Percentiles rank a stretch among this genome's conserved stretches.
Evolutionary conservation across 176 grass and related monocot genomes (phyloP).

Genomic region (Tillandsia leiboldiana): DNA sequence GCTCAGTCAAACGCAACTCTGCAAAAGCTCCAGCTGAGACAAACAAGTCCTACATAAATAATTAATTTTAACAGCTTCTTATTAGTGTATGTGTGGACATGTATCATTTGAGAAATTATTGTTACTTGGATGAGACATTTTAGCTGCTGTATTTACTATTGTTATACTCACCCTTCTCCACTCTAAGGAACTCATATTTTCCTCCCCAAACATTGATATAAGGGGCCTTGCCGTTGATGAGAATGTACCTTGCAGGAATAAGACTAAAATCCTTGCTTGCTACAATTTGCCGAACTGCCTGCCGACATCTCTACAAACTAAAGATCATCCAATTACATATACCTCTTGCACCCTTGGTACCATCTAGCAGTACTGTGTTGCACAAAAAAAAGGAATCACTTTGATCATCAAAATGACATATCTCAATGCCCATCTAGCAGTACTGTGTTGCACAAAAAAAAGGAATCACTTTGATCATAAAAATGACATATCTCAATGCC

Average conservation of each 20-base stretch:
- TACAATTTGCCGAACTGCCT: background rate
- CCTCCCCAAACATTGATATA: slow-evolving; percentile 5
- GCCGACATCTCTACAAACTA: background rate
- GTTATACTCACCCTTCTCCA: background rate
- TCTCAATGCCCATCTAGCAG: too few relatives aligned
- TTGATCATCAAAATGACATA: too few relatives aligned
- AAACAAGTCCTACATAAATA: too few relatives aligned
- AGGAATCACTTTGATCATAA: too few relatives aligned
- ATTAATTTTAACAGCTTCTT: too few relatives aligned
- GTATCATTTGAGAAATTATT: background rate
- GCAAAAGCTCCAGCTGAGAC: background rate
- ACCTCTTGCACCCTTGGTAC: too few relatives aligned
- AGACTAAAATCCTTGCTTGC: background rate
- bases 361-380: too few relatives aligned
- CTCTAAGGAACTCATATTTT: background rate
- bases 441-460: too few relatives aligned
- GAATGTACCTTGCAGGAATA: background rate
- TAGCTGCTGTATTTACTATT: background rate
- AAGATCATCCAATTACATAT: background rate
- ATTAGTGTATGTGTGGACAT: too few relatives aligned
- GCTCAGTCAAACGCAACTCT: background rate
- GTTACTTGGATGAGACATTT: background rate
- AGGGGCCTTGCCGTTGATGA: slow-evolving; percentile 10
- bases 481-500: too few relatives aligned
- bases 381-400: too few relatives aligned